phyloP scores from a whole-genome alignment of 23 red algal genomes.

The Gracilaria vermiculophylla region DNA sequence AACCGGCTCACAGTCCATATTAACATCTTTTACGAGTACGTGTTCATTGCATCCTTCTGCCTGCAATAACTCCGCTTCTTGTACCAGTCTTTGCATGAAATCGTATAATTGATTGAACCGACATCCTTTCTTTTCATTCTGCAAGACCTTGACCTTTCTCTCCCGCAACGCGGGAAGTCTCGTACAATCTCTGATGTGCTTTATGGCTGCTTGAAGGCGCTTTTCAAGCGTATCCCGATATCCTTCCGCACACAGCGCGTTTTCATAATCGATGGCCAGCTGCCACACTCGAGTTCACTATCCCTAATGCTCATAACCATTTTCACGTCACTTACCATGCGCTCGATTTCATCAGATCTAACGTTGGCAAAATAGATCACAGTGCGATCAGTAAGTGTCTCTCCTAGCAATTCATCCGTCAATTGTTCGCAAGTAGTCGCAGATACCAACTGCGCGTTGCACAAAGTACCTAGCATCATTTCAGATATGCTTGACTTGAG shows the following conservation, averaged over 20 bases:
- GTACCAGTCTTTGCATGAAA: not conserved
- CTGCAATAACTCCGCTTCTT: not conserved
- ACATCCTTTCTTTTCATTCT: not conserved
- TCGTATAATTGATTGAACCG: not conserved
- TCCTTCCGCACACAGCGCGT: not conserved
- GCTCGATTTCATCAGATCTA: not conserved
- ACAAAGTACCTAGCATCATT: not conserved
- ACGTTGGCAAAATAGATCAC: not conserved
- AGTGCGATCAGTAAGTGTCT: not conserved
- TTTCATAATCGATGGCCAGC: not conserved
- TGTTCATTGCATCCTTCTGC: not conserved
- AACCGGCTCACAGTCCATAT: too few species aligned
- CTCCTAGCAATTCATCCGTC: not conserved
- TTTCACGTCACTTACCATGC: not conserved
- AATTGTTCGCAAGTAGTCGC: not conserved
- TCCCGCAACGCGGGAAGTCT: not conserved
- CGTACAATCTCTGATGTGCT: not conserved
- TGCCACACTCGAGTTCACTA: not conserved
- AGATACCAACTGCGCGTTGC: not conserved
- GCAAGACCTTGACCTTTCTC: not conserved
- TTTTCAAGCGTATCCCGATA: not conserved
- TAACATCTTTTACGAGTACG: not conserved
- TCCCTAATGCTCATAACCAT: slow-evolving; percentile 25
- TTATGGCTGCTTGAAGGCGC: not conserved
- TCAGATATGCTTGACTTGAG: not conserved